Conservation (phyloP, 768 basidiomycete species). For the Calocera cornea region DNA sequence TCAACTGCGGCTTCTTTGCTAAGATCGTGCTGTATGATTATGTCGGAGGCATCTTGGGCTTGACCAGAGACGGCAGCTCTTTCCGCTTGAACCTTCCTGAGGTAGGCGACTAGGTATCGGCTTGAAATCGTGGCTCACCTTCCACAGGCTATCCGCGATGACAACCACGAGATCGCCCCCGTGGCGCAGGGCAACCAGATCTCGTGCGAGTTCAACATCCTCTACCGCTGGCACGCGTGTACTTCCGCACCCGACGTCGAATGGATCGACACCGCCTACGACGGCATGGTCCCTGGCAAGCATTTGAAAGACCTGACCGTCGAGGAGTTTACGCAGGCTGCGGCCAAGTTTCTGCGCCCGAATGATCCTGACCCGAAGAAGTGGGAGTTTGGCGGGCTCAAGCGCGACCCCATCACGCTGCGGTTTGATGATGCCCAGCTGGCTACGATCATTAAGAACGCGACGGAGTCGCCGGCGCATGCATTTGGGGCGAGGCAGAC, state of each 20-base stretch:
- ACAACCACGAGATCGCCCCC: constrained; percentile 3
- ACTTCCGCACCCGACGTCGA: constrained; percentile 22
- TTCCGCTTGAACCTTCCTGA: constrained; percentile 14
- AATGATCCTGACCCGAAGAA: constrained; percentile 31
- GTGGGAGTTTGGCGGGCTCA: constrained; percentile 47
- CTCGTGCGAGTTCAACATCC: constrained; percentile 10
- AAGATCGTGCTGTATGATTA: constrained; percentile 16
- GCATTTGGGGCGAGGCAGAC: constrained; percentile 58
- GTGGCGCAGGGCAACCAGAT: neutral
- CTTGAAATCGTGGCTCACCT: constrained; percentile 6
- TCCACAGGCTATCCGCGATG: neutral
- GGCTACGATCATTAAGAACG: constrained; percentile 46
- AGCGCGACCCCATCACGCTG: constrained; percentile 43
- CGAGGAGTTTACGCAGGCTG: constrained; percentile 29
- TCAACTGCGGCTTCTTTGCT: constrained; percentile 38
- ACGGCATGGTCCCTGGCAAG: neutral
- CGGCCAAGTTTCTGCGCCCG: constrained; percentile 20
- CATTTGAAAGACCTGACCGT: neutral
- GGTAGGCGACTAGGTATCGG: constrained; percentile 37
- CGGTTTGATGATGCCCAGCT: constrained; percentile 51
- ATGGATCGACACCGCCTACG: constrained; percentile 21
- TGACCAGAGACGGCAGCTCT: constrained; percentile 15
- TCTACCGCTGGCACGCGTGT: constrained; percentile 27
- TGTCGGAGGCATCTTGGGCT: constrained; percentile 11
- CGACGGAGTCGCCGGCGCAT: constrained; percentile 44